Evolutionary conservation across 2,329 filamentous ascomycete species (phyloP), one percentile per base, ranked within the genome.

Genomic region (Xylariaceae sp.): DNA sequence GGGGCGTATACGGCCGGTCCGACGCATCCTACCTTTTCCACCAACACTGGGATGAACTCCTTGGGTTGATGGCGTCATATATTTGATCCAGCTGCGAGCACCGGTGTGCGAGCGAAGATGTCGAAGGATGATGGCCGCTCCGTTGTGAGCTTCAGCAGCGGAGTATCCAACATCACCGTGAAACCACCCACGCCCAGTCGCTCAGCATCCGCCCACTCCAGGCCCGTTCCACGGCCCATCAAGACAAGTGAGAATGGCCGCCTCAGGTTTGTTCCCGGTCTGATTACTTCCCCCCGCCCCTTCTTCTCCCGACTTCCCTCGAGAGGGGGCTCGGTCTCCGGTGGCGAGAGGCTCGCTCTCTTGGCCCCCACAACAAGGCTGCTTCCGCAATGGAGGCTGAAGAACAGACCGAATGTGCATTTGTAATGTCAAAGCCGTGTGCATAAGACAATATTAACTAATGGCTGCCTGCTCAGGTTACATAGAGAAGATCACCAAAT

Each of bases 121-220:
- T 81, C 84, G 73, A 81, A 79, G 72, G 81, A 85, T 75, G 84
- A 87, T 65, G 76, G 77, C 72, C 85, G 84, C 74, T 85, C 84
- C 61, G 74, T 79, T 62, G 82, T 82, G 73, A 84, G 81, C 77
- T 80, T 80, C 61, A 83, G 80, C 73, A 88, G 84, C 74, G 82
- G 80, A 72, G 80, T 80, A 64, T 88, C 85, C 58, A 80, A 78
- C 67, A 80, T 83, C 66, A 90, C 87, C 40, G 74, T 84, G 62
- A 83, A 78, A 71, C 77, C 77, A 66, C 63, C 56, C 62, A 67
- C 64, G 54, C 64, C 68, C 56, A 68, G 62, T 56, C 65, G 68
- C 52, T 64, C 67, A 34, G 64, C 67, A 39, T 68, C 73, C 47
- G 56, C 60, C 44, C 64, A 67, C 53, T 64, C 55, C 37, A 63